A percentile compares a stretch with the other conserved stretches of the same genome.
These are phyloP conservation scores for Aschersonia sp. DNA, from an alignment of 2,329 filamentous ascomycete genomes.

Conservation along the genomic window DNA sequence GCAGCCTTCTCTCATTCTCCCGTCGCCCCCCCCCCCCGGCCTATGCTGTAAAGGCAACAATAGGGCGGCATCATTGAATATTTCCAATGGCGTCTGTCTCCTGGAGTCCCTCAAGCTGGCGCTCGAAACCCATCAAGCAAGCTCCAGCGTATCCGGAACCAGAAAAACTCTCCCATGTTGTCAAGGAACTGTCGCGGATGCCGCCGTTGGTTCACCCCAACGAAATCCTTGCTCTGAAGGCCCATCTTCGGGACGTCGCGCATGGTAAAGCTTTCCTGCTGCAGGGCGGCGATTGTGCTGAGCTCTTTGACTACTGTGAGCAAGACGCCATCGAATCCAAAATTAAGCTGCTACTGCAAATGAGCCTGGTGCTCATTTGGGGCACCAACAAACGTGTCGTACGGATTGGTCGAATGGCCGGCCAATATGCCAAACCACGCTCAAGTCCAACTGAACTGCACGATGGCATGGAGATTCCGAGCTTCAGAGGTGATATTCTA, in stretches of 20 bases:
- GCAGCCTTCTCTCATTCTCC: too few species aligned
- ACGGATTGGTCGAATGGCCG: slow-evolving; percentile 88
- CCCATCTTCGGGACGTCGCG: slow-evolving; percentile 71
- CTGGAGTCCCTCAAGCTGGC: slow-evolving; percentile 58
- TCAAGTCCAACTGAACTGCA: slow-evolving; percentile 77
- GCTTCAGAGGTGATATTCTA: slow-evolving; percentile 88
- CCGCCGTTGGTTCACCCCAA: slow-evolving; percentile 67
- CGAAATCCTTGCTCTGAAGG: slow-evolving; percentile 69
- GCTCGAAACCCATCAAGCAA: slow-evolving; percentile 66
- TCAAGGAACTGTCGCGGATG: slow-evolving; percentile 50
- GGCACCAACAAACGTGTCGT: slow-evolving; percentile 71
- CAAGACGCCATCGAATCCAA: slow-evolving; percentile 84
- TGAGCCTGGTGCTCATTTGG: slow-evolving; percentile 93
- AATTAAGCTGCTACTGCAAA: slow-evolving; percentile 91
- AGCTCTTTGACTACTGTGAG: slow-evolving; percentile 93
- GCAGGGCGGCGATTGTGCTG: slow-evolving; percentile 92
- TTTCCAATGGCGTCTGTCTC: slow-evolving; percentile 2
- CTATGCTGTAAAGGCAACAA: too few species aligned
- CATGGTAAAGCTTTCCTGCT: slow-evolving; percentile 83
- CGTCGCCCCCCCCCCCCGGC: too few species aligned
- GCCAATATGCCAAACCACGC: slow-evolving; percentile 92
- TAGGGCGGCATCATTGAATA: too few species aligned
- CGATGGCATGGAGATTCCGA: slow-evolving; percentile 67
- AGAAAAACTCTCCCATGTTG: slow-evolving; percentile 41
- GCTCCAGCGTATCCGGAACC: slow-evolving; percentile 54